phyloP scores from a whole-genome alignment of 768 basidiomycete genomes.

The Leccinum obscurum region DNA sequence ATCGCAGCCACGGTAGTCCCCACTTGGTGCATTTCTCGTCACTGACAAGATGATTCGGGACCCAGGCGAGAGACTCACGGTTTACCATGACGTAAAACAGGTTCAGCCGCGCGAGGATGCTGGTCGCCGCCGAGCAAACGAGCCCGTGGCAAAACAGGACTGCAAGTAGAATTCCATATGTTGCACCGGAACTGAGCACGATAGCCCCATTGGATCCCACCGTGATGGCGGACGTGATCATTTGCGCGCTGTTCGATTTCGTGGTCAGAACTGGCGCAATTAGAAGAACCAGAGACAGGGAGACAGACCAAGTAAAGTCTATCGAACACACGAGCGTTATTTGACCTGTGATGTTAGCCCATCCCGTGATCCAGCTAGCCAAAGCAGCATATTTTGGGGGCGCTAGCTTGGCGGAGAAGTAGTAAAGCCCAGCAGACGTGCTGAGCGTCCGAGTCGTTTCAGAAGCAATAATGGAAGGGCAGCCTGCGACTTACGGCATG shows the following conservation, averaged over 20 bases:
- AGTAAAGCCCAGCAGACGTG: slow-evolving; percentile 78
- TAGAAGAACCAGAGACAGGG: not conserved
- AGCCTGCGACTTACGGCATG: slow-evolving; percentile 60
- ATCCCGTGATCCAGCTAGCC: slow-evolving; percentile 59
- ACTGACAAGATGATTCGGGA: not conserved
- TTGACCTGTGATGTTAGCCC: slow-evolving; percentile 76
- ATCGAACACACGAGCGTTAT: slow-evolving; percentile 71
- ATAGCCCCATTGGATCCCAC: slow-evolving; percentile 56
- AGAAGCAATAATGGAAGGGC: not conserved
- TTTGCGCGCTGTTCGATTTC: slow-evolving; percentile 52
- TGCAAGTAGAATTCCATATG: slow-evolving; percentile 64
- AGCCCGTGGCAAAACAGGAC: slow-evolving; percentile 68
- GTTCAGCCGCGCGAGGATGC: slow-evolving; percentile 51
- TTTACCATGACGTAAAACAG: slow-evolving; percentile 69
- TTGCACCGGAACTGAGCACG: slow-evolving; percentile 56
- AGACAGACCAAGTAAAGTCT: slow-evolving; percentile 62
- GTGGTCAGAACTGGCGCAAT: not conserved
- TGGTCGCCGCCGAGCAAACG: slow-evolving; percentile 70
- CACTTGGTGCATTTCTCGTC: slow-evolving; percentile 37
- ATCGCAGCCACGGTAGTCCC: slow-evolving; percentile 67
- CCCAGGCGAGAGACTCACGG: slow-evolving; percentile 36
- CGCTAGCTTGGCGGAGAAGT: slow-evolving; percentile 75
- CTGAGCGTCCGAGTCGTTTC: slow-evolving; percentile 33
- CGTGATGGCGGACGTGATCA: slow-evolving; percentile 71
- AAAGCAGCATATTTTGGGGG: slow-evolving; percentile 60